These are phyloP conservation scores for Fusarium longipes DNA, from an alignment of 2,329 filamentous ascomycete species.

Conservation along the genomic window DNA sequence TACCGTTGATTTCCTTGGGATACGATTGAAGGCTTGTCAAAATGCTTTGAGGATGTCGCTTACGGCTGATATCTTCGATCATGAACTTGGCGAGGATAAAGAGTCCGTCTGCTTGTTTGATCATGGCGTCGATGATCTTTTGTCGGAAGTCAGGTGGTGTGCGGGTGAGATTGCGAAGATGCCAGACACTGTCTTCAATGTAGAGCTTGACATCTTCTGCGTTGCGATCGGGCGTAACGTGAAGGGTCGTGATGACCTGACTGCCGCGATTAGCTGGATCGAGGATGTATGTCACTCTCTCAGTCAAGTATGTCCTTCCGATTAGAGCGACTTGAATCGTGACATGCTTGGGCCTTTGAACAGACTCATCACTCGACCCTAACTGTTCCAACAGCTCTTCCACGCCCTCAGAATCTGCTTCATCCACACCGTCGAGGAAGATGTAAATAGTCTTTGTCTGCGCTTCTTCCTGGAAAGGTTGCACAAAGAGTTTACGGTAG, in stretches of 20 bases:
- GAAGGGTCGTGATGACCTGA: slow-evolving; percentile 53
- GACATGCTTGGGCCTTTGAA: slow-evolving; percentile 28
- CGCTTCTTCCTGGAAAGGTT: slow-evolving; percentile 52
- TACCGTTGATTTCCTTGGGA: slow-evolving; percentile 58
- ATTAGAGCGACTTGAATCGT: slow-evolving; percentile 54
- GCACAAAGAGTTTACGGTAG: slow-evolving; percentile 55
- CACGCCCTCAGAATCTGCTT: slow-evolving; percentile 55
- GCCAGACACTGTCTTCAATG: slow-evolving; percentile 55
- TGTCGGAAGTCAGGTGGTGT: slow-evolving; percentile 50
- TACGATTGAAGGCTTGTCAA: slow-evolving; percentile 58
- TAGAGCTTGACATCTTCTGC: slow-evolving; percentile 56
- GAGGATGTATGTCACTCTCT: slow-evolving; percentile 51
- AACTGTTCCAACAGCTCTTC: slow-evolving; percentile 53
- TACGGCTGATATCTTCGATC: slow-evolving; percentile 60
- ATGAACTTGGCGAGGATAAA: slow-evolving; percentile 64
- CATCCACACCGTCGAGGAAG: slow-evolving; percentile 61
- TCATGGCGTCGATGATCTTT: slow-evolving; percentile 55
- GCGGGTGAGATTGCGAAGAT: slow-evolving; percentile 52
- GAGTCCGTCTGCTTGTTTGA: slow-evolving; percentile 57
- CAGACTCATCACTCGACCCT: slow-evolving; percentile 42
- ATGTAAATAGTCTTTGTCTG: slow-evolving; percentile 54
- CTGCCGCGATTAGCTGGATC: slow-evolving; percentile 48
- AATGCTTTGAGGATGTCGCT: slow-evolving; percentile 58
- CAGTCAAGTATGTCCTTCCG: slow-evolving; percentile 57
- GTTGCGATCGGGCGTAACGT: slow-evolving; percentile 58